Percentiles rank a stretch among this genome's conserved stretches.
These are phyloP conservation scores for Clonostachys rosea DNA, from an alignment of 2,329 filamentous ascomycete species.

Conservation along the genomic window DNA sequence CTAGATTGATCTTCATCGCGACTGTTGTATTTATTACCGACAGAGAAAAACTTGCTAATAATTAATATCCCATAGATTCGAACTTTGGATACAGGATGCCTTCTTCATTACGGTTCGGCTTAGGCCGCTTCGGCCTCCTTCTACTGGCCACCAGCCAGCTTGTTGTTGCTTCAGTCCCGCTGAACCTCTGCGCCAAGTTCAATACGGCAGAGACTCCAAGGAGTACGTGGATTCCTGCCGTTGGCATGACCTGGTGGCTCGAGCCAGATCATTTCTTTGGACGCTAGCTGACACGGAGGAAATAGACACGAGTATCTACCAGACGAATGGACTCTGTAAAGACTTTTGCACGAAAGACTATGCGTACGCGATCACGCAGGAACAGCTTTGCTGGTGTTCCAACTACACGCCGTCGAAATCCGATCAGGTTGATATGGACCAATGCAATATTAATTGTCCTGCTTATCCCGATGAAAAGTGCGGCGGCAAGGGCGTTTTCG, in stretches of 20 bases:
- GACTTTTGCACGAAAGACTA: constrained; percentile 51
- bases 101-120: not conserved
- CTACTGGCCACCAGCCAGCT: not conserved
- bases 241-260: no score
- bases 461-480: constrained; percentile 66
- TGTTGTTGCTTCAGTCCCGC: not conserved
- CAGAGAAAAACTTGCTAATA: not conserved
- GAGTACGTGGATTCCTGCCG: not conserved
- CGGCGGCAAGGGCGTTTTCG: constrained; percentile 57
- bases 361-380: constrained; percentile 66
- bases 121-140: not conserved
- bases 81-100: not conserved
- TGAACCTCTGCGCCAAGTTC: constrained; percentile 25
- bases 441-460: constrained; percentile 59
- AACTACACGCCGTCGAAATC: constrained; percentile 54
- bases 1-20: not conserved
- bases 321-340: constrained; percentile 67
- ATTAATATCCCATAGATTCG: not conserved
- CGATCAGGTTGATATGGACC: constrained; percentile 26
- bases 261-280: no score
- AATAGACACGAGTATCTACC: constrained; percentile 50
- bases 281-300: no score
- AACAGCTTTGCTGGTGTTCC: constrained; percentile 68
- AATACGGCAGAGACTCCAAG: constrained; percentile 20
- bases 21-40: not conserved